A percentile compares a stretch with the other conserved stretches of the same genome.
Conservation (phyloP, 2,329 filamentous ascomycete species). For the Penicillium sp. region DNA sequence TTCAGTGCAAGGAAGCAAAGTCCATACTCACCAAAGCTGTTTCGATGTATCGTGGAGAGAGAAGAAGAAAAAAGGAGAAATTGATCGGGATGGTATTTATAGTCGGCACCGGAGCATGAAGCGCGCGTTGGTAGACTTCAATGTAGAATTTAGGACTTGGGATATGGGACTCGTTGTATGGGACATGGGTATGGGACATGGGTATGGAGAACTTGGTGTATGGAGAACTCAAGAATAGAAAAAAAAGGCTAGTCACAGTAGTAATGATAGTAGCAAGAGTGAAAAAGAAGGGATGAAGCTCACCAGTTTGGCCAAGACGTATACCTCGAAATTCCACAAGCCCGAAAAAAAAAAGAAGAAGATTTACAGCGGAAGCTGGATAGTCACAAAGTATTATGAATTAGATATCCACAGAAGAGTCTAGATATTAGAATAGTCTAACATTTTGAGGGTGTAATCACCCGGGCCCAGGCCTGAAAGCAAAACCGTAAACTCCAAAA, state of each 20-base stretch:
- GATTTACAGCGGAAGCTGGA: conserved; percentile 4
- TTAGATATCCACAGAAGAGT: conserved; percentile 21
- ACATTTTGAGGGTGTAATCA: conserved; percentile 18
- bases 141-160: not conserved
- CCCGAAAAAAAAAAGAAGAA: not conserved
- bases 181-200: too few species aligned
- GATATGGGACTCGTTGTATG: not conserved
- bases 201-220: not conserved
- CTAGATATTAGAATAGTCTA: conserved; percentile 26
- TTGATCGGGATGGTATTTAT: not conserved
- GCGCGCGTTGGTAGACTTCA: not conserved
- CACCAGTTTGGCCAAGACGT: not conserved
- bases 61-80: not conserved
- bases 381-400: conserved; percentile 14
- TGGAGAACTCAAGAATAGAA: not conserved
- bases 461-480: conserved; percentile 14
- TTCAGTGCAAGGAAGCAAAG: not conserved
- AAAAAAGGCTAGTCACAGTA: not conserved
- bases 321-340: not conserved
- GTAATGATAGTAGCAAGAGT: not conserved
- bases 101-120: not conserved
- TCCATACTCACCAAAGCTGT: not conserved
- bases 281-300: not conserved
- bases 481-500: conserved; percentile 24
- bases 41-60: not conserved